Evolutionary conservation across 768 basidiomycete genomes (phyloP).

Genomic region (Leccinum subgranulosum): DNA sequence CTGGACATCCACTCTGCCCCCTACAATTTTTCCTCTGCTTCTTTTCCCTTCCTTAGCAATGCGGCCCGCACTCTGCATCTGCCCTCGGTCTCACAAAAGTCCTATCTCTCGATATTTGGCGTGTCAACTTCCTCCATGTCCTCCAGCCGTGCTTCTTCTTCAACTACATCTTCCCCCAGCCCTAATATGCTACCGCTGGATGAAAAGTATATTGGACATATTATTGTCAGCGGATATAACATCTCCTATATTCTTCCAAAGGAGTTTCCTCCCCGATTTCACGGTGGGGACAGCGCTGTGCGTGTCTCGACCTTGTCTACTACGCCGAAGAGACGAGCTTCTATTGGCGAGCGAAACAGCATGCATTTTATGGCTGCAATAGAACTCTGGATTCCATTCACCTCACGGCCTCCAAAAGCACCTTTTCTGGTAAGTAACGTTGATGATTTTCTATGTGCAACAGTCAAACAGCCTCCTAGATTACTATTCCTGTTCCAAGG

Average conservation of each 20-base stretch:
- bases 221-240: constrained; percentile 73
- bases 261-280: constrained; percentile 44
- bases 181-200: constrained; percentile 48
- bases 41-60: constrained; percentile 61
- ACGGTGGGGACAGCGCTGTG: constrained; percentile 18
- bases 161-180: constrained; percentile 28
- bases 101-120: constrained; percentile 58
- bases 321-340: constrained; percentile 45
- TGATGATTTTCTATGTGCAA: not conserved
- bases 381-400: constrained; percentile 70
- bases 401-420: constrained; percentile 62
- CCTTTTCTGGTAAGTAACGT: constrained; percentile 62
- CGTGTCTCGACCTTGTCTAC: constrained; percentile 25
- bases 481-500: constrained; percentile 74
- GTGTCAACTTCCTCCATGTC: constrained; percentile 33
- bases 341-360: constrained; percentile 52
- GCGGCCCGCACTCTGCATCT: constrained; percentile 69
- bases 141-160: constrained; percentile 37
- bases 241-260: constrained; percentile 76
- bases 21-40: constrained; percentile 67
- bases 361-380: constrained; percentile 81
- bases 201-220: constrained; percentile 66
- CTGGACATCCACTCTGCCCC: constrained; percentile 67
- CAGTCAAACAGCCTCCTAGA: constrained; percentile 37
- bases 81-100: constrained; percentile 55